Conservation (phyloP, 164 flowering plant genomes). For the Vitis amurensis region DNA sequence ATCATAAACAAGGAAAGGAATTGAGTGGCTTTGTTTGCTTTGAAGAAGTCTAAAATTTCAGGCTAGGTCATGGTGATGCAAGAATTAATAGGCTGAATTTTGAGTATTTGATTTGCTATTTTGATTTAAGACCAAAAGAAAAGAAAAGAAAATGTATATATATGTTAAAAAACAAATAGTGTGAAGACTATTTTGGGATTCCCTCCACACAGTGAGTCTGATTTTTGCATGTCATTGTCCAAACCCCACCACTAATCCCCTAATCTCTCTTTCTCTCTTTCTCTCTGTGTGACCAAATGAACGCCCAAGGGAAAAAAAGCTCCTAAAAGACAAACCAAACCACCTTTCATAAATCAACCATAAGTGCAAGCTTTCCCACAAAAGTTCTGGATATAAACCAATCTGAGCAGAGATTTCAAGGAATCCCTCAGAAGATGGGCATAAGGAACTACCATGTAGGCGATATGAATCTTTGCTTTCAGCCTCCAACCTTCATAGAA, state of each 20-base stretch:
- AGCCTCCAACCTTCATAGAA: conserved; percentile 67
- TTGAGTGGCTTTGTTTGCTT: too few species aligned
- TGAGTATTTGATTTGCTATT: neutral
- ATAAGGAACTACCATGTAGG: conserved; percentile 37
- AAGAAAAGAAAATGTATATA: neutral
- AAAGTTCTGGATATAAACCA: conserved; percentile 33
- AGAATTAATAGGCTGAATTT: too few species aligned
- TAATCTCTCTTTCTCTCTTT: conserved; percentile 20
- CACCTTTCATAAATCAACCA: conserved; percentile 30
- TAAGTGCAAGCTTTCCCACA: conserved; percentile 37
- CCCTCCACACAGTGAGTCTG: conserved; percentile 22
- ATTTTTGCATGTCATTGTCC: conserved; percentile 38
- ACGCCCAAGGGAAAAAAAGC: conserved; percentile 14
- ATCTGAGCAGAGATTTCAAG: conserved; percentile 15
- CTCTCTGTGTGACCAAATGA: conserved; percentile 7
- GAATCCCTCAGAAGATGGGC: conserved; percentile 32
- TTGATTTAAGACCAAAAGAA: neutral
- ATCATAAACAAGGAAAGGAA: neutral
- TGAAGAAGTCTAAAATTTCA: too few species aligned
- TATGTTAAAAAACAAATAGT: neutral
- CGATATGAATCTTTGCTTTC: conserved; percentile 31
- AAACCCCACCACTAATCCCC: conserved; percentile 46
- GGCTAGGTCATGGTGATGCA: too few species aligned
- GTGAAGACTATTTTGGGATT: conserved; percentile 38
- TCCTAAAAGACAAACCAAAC: conserved; percentile 37